Evolutionary conservation across 139 green algal genomes (phyloP), one percentile per base, ranked within the genome.

Genomic region (Gonium pectorale): DNA sequence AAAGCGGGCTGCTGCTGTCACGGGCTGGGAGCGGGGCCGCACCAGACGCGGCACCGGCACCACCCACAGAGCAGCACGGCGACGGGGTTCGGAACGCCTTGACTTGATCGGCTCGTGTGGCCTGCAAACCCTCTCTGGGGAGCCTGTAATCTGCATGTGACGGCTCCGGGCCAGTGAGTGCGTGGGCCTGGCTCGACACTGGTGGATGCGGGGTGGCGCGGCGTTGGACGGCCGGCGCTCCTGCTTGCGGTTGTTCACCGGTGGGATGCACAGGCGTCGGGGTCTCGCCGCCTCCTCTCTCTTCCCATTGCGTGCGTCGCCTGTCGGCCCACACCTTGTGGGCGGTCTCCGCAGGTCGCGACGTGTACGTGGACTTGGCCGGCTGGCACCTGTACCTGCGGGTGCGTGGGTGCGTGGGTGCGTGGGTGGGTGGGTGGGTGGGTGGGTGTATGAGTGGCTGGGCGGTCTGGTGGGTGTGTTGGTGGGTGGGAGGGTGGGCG

Each of bases 331-430:
- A n/a, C n/a, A n/a, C n/a, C n/a, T n/a, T n/a, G n/a, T n/a, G n/a
- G n/a, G n/a, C n/a, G n/a, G n/a, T n/a, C n/a, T n/a, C n/a, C n/a
- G 19, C 86, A 91, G 90, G 89, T 29, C 77, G 79, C 29, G 88
- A 95, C 37, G 80, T 94, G 59, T 94, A 95, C 73, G 81, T 94
- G 5, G 92, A 94, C 67, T n/a, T 95, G 6, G 90, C 91, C 62
- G 92, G 92, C 22, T 95, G 92, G 92, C 92, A 95, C 63, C 86
- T 95, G 72, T 95, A 90, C 89, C 81, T 92, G 5, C 22, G 75
- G 59, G 75, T 81, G 56, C 60, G 19, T 67, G 19, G 8, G 19
- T 24, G 13, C 54, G 9, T 56, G 49, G 13, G 13, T 26, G 13
- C 17, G 49, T 13, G 13, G 59, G 74, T 80, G 4, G 90, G 93